phyloP scores from a whole-genome alignment of 2,329 filamentous ascomycete species.

The Diplocarpon mali region DNA sequence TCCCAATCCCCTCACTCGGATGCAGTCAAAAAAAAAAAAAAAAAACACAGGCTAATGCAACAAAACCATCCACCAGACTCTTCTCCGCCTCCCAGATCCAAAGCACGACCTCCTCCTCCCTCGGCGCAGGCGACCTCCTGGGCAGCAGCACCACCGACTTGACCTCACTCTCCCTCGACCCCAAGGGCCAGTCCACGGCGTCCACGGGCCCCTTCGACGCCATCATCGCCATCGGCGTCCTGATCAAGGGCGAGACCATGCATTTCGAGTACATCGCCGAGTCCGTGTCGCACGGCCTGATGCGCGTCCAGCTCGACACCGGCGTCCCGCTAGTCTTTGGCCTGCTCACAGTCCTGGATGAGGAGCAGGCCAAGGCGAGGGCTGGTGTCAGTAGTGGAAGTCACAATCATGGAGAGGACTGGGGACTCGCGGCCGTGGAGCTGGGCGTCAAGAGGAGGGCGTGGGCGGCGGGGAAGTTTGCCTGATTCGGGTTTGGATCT shows the following conservation, averaged over 20 bases:
- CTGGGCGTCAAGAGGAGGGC: constrained; percentile 77
- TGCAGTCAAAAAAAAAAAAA: background rate
- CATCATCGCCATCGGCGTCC: constrained; percentile 85
- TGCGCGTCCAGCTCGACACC: constrained; percentile 85
- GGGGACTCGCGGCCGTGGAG: constrained; percentile 90
- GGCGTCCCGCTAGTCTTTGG: constrained; percentile 88
- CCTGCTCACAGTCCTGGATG: constrained; percentile 75
- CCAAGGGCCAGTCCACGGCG: constrained; percentile 24
- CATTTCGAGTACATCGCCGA: constrained; percentile 99
- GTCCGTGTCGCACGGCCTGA: constrained; percentile 78
- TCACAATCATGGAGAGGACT: constrained; percentile 95
- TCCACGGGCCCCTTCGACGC: constrained; percentile 69
- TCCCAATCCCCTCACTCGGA: background rate
- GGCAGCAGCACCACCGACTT: constrained; percentile 58
- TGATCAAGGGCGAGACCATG: constrained; percentile 99
- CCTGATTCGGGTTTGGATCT: constrained; percentile 4
- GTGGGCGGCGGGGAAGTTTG: constrained; percentile 47
- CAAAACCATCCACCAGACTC: constrained; percentile 40
- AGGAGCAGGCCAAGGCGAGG: constrained; percentile 77
- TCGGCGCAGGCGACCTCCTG: constrained; percentile 63
- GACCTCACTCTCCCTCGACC: constrained; percentile 34
- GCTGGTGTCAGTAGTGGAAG: constrained; percentile 72
- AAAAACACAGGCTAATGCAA: background rate
- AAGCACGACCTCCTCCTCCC: constrained; percentile 49
- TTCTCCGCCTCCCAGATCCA: constrained; percentile 83